Conservation (phyloP, 2,329 filamentous ascomycete genomes). For the Neopestalotiopsis sp. region DNA sequence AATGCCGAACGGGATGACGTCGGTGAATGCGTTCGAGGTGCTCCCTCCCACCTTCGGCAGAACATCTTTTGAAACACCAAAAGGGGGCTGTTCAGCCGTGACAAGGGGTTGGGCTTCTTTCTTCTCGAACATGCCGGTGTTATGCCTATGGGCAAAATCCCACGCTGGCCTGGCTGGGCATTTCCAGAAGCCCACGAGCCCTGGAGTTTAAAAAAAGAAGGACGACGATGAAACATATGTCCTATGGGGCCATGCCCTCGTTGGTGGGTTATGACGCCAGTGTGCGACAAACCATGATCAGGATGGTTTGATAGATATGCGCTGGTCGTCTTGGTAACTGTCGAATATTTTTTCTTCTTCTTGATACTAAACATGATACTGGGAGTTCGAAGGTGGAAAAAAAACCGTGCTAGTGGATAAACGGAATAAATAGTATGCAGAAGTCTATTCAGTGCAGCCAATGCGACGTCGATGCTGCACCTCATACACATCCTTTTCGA, state of each 20-base stretch:
- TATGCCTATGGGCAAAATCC: neutral
- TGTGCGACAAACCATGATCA: neutral
- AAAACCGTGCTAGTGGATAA: neutral
- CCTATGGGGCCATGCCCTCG: neutral
- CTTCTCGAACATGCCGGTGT: neutral
- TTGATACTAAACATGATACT: neutral
- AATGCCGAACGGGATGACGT: conserved; percentile 12
- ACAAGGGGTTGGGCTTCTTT: neutral
- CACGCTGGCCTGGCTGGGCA: neutral
- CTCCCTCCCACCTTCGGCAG: neutral
- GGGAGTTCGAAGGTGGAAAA: neutral
- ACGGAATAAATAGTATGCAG: neutral
- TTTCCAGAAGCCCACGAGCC: conserved; percentile 11
- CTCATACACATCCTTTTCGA: neutral
- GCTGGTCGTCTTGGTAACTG: neutral
- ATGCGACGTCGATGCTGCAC: neutral
- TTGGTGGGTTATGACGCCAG: conserved; percentile 1
- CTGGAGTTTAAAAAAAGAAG: neutral
- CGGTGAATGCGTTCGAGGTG: neutral
- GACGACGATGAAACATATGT: conserved; percentile 10
- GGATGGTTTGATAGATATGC: neutral
- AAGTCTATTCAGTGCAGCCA: neutral
- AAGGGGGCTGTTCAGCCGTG: conserved; percentile 15
- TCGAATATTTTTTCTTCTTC: neutral
- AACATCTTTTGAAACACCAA: conserved; percentile 16